Percentiles rank a stretch among this genome's conserved stretches.
phyloP scores from a whole-genome alignment of 257 asterid species.

The Solanum sitiens region DNA sequence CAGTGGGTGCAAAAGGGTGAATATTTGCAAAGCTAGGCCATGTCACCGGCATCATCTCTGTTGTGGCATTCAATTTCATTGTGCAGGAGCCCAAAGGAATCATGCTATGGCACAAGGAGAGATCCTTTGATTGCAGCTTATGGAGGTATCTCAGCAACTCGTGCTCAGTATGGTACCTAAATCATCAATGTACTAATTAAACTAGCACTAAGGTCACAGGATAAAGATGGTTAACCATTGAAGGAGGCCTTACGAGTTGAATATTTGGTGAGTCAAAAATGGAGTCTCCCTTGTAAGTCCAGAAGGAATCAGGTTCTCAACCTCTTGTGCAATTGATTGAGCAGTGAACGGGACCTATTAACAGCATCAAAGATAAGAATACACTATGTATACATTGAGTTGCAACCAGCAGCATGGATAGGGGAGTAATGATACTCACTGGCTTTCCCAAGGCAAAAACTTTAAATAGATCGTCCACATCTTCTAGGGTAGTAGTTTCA shows the following conservation, averaged over 20 bases:
- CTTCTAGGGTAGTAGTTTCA: conserved; percentile 90
- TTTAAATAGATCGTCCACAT: conserved; percentile 81
- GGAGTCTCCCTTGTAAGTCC: conserved; percentile 81
- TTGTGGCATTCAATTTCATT: conserved; percentile 89
- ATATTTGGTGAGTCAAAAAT: conserved; percentile 66
- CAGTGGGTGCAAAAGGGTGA: conserved; percentile 93
- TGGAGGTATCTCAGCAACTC: conserved; percentile 85
- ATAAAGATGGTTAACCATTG: background rate
- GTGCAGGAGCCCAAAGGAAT: conserved; percentile 98
- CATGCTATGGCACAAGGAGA: conserved; percentile 96
- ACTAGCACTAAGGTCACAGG: background rate
- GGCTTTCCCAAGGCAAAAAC: conserved; percentile 81
- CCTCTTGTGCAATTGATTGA: conserved; percentile 80
- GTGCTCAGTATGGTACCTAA: conserved; percentile 93
- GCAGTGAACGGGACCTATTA: conserved; percentile 73
- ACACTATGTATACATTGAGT: background rate
- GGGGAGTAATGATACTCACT: conserved; percentile 30
- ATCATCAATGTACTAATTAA: conserved; percentile 3
- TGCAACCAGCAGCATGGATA: background rate
- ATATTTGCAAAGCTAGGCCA: conserved; percentile 80
- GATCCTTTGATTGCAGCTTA: conserved; percentile 83
- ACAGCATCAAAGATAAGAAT: background rate
- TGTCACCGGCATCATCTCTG: conserved; percentile 99
- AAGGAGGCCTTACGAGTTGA: conserved; percentile 67
- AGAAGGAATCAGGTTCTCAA: conserved; percentile 57